phyloP scores from a whole-genome alignment of 139 green algal species.

The Gonium pectorale region DNA sequence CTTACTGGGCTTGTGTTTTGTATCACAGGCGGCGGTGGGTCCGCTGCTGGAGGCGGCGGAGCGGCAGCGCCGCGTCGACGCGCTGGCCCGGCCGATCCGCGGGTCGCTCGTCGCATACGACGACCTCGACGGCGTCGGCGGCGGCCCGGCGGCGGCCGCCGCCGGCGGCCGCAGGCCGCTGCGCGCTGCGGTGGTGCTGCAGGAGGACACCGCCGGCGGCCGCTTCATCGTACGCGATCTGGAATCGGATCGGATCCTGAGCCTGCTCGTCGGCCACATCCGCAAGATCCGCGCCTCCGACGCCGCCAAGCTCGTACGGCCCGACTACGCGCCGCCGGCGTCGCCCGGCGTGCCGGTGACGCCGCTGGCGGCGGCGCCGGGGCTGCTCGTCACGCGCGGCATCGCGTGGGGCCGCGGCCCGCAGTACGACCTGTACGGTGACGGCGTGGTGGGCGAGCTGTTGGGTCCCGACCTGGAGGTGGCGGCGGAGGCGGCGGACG shows the following conservation, averaged over 20 bases:
- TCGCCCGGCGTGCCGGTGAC: conserved; percentile 48
- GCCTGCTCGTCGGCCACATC: conserved; percentile 38
- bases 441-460: conserved; percentile 29
- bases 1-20: no score
- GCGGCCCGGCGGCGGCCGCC: not conserved
- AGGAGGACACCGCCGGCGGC: not conserved
- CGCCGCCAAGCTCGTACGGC: conserved; percentile 20
- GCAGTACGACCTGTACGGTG: conserved; percentile 21
- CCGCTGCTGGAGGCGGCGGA: conserved; percentile 5
- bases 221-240: conserved; percentile 45
- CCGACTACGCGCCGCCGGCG: conserved; percentile 50
- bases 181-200: conserved; percentile 6
- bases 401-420: conserved; percentile 1
- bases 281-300: conserved; percentile 8
- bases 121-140: conserved; percentile 1
- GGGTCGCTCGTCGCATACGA: conserved; percentile 32
- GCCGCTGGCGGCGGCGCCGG: conserved; percentile 27
- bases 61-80: not conserved
- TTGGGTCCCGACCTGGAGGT: not conserved
- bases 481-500: not conserved
- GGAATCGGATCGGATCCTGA: conserved; percentile 39
- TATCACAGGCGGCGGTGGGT: not conserved
- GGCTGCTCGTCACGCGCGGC: conserved; percentile 36
- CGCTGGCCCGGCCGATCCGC: conserved; percentile 4
- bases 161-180: not conserved